These are phyloP conservation scores for Magnolia changhungtana DNA, from an alignment of 164 flowering plant species.

Conservation along the genomic window DNA sequence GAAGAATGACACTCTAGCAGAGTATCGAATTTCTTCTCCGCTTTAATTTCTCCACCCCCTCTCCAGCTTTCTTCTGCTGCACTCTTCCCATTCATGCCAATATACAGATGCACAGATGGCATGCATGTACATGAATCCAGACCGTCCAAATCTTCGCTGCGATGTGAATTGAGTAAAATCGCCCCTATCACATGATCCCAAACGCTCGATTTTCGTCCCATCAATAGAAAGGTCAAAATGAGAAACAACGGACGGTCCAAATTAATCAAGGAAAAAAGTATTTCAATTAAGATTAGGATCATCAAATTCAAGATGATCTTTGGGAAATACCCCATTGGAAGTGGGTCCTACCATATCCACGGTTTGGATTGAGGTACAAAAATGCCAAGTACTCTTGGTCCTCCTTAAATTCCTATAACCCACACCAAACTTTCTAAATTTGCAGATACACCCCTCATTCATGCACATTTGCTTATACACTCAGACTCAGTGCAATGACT, in stretches of 20 bases:
- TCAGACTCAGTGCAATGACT: too few relatives aligned
- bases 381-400: neutral
- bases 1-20: too few relatives aligned
- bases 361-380: neutral
- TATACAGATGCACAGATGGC: neutral
- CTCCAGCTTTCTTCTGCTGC: neutral
- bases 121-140: too few relatives aligned
- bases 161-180: too few relatives aligned
- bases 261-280: too few relatives aligned
- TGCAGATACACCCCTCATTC: too few relatives aligned
- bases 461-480: too few relatives aligned
- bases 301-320: neutral
- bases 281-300: too few relatives aligned
- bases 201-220: conserved; percentile 16
- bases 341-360: neutral
- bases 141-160: too few relatives aligned
- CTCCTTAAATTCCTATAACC: neutral
- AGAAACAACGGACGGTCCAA: neutral
- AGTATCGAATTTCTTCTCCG: too few relatives aligned
- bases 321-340: neutral
- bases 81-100: conserved; percentile 20
- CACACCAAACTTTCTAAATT: neutral
- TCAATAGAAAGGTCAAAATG: conserved; percentile 2
- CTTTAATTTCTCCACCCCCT: too few relatives aligned
- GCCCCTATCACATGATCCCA: too few relatives aligned